Conservation (phyloP, 2,329 filamentous ascomycete genomes). For the Xylaria sp. region DNA sequence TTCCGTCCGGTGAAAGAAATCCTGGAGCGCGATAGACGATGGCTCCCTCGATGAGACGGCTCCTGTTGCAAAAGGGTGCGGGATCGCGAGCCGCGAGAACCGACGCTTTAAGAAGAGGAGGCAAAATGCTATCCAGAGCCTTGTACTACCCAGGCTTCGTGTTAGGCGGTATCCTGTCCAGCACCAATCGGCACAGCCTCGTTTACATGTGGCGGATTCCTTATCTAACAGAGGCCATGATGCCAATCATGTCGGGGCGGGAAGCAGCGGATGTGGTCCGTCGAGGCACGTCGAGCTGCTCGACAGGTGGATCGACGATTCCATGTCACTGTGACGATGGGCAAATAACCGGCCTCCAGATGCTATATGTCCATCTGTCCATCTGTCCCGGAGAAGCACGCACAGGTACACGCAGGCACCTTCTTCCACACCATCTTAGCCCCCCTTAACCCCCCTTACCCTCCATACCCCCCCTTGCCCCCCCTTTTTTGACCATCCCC, state of each 20-base stretch:
- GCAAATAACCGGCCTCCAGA: neutral
- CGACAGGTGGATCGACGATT: neutral
- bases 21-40: constrained; percentile 9
- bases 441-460: neutral
- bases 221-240: constrained; percentile 3
- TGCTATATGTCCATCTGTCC: neutral
- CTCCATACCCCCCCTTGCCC: neutral
- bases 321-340: neutral
- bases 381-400: neutral
- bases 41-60: constrained; percentile 9
- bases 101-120: constrained; percentile 1
- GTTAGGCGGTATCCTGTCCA: constrained; percentile 11
- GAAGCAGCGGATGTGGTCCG: neutral
- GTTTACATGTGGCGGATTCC: constrained; percentile 5
- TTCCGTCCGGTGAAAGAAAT: constrained; percentile 14
- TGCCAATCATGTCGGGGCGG: constrained; percentile 1
- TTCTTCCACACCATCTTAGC: neutral
- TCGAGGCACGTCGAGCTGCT: constrained; percentile 1
- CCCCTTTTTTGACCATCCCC: neutral
- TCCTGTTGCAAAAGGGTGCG: constrained; percentile 7
- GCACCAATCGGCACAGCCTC: constrained; percentile 7
- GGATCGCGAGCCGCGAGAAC: constrained; percentile 16
- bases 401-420: too few relatives aligned
- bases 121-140: constrained; percentile 6
- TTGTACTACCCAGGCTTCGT: neutral